These are phyloP conservation scores for Coemansia erecta DNA, from an alignment of 192 early-diverging fungal species.

Conservation along the genomic window DNA sequence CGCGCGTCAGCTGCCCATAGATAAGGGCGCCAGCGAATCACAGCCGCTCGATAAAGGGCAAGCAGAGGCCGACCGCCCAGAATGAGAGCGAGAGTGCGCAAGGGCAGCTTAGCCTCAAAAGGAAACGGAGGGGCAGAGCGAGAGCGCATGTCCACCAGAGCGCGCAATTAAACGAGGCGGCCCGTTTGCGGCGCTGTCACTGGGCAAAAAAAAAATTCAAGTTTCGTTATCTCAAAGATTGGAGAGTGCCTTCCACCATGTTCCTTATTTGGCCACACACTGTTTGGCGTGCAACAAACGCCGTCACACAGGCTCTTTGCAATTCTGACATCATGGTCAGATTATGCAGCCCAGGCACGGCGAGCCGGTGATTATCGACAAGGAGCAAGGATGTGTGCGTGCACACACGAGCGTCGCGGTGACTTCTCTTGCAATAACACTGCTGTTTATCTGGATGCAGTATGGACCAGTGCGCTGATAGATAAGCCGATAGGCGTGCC, in stretches of 20 bases:
- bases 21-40: conserved; percentile 28
- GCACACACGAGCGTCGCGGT: no score
- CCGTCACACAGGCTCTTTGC: no score
- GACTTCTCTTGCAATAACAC: no score
- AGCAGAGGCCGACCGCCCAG: conserved; percentile 3
- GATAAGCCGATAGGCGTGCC: no score
- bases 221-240: conserved; percentile 7
- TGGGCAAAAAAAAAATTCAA: background rate
- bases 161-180: background rate
- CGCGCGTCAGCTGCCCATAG: conserved; percentile 10
- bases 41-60: conserved; percentile 9
- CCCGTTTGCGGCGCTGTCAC: conserved; percentile 4
- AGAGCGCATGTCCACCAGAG: conserved; percentile 9
- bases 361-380: no score
- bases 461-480: no score
- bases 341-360: no score
- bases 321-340: no score
- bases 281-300: no score
- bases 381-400: no score
- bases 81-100: background rate
- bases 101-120: background rate
- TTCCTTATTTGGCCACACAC: no score
- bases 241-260: background rate
- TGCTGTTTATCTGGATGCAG: no score
- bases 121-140: background rate